Percentiles rank a stretch among this genome's conserved stretches.
phyloP scores from a whole-genome alignment of 179 eudicot genomes.

The Sideroxylon spinosum region DNA sequence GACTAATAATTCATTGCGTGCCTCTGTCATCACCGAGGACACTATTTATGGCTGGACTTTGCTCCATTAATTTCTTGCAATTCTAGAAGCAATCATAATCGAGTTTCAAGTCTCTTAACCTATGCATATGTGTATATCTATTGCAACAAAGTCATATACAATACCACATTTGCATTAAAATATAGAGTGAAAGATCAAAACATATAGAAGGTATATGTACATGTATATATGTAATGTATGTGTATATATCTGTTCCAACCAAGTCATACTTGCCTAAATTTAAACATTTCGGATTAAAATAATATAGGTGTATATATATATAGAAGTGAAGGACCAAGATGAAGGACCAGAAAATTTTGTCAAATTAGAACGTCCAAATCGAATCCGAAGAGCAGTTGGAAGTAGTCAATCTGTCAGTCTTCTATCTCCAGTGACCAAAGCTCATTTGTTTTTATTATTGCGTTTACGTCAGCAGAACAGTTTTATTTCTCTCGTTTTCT shows the following conservation, averaged over 20 bases:
- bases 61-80: neutral
- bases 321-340: neutral
- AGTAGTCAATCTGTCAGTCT: constrained; percentile 10
- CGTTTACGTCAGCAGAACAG: neutral
- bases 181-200: neutral
- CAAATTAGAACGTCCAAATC: neutral
- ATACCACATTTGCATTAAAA: neutral
- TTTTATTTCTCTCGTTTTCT: neutral
- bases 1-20: neutral
- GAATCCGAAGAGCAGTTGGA: neutral
- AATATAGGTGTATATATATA: no score
- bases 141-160: neutral
- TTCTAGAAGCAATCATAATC: constrained; percentile 1
- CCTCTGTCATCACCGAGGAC: neutral
- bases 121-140: neutral
- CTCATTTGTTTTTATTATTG: neutral
- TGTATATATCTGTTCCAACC: neutral
- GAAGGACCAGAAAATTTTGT: neutral
- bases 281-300: neutral
- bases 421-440: neutral
- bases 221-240: no score
- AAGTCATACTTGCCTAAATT: neutral
- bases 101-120: neutral
- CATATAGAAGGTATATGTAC: no score
- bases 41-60: no score